Evolutionary conservation across 2,329 filamentous ascomycete species (phyloP), one percentile per base, ranked within the genome.

Genomic region (Epichloe hybrida): DNA sequence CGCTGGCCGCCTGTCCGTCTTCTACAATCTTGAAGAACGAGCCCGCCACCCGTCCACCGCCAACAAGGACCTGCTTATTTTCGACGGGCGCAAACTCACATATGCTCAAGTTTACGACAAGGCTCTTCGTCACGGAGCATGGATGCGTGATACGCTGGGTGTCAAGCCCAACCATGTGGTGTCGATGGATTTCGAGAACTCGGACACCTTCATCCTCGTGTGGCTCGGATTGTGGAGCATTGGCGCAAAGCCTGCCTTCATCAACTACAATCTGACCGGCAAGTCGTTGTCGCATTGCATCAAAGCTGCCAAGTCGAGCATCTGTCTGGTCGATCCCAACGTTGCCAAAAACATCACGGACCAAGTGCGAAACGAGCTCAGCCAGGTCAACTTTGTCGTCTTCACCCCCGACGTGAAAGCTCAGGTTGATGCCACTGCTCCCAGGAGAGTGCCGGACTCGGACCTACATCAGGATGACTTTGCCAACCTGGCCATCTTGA

Each of bases 241-340:
- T 52, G 89, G 89, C 11, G 88, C 86, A 0, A 81, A 81, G 51
- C 88, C 88, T 0, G 88, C 88, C 0, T 88, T 93, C 58, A 84
- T 95, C 68, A 95, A 95, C 67, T 91, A 90, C 67, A 93, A 93
- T 62, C 70, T 95, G 46, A 75, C 77, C 0, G 83, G 81, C 12
- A 79, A 83, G 31, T 75, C 87, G 0, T 70, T 95, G 54, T 65
- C 78, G 3, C 88, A 95, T 66, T 91, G 86, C 57, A 72, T 94
- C 43, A 77, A 75, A 55, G 79, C 80, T 2, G 83, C 86, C 2
- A 81, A 76, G 0, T 73, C 86, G 0, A 76, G 75, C 9, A 61
- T 94, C 2, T 70, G 90, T 51, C 63, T 95, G 20, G 74, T 91
- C 9, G 88, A 93, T 56, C 72, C 75, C 0, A 67, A 72, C 15